phyloP scores from a whole-genome alignment of 495 filamentous ascomycete genomes.

The Cryomyces minteri region DNA sequence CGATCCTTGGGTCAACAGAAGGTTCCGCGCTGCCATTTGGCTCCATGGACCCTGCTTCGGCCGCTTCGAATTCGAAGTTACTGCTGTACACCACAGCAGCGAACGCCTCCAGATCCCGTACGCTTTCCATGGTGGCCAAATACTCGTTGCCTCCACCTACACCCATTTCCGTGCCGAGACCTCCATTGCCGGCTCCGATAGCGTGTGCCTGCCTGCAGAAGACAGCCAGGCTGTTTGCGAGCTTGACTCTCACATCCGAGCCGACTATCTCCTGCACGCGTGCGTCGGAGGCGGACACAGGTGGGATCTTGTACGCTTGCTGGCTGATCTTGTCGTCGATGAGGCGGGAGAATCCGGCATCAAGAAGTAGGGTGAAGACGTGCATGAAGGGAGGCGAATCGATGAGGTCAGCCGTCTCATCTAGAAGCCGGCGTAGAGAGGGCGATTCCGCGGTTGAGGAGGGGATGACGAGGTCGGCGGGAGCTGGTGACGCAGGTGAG shows the following conservation, averaged over 20 bases:
- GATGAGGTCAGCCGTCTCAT: slow-evolving; percentile 89
- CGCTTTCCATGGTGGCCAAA: slow-evolving; percentile 52
- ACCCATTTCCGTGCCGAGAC: slow-evolving; percentile 5
- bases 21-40: slow-evolving; percentile 2
- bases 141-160: slow-evolving; percentile 48
- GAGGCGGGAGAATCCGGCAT: slow-evolving; percentile 67
- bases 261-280: slow-evolving; percentile 23
- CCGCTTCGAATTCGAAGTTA: slow-evolving; percentile 59
- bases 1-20: background rate
- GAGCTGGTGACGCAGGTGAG: slow-evolving; percentile 2
- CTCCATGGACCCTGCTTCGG: slow-evolving; percentile 16
- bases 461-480: slow-evolving; percentile 11
- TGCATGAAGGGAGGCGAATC: slow-evolving; percentile 79
- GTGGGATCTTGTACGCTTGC: slow-evolving; percentile 53
- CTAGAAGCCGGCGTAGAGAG: slow-evolving; percentile 66
- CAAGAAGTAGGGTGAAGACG: slow-evolving; percentile 69
- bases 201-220: slow-evolving; percentile 74
- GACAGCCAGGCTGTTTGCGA: slow-evolving; percentile 76
- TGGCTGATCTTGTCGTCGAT: slow-evolving; percentile 58
- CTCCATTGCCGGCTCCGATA: slow-evolving; percentile 27
- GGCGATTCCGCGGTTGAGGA: slow-evolving; percentile 25
- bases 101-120: slow-evolving; percentile 80
- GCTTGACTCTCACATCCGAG: slow-evolving; percentile 41
- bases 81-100: slow-evolving; percentile 87
- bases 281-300: slow-evolving; percentile 18